phyloP scores from a whole-genome alignment of 306 rosid genomes.

The Castanea mollissima region DNA sequence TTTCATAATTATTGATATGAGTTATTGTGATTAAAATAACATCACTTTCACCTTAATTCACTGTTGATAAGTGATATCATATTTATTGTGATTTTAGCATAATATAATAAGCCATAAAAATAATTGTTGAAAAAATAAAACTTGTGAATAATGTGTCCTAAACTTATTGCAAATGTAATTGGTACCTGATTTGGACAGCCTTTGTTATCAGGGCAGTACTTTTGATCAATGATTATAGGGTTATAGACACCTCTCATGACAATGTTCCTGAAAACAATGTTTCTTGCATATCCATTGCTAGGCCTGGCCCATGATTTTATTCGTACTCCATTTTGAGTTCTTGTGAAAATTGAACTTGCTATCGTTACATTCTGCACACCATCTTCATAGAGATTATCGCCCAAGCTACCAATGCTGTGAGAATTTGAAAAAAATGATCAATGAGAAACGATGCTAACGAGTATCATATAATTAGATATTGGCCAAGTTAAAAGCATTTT shows the following conservation, averaged over 20 bases:
- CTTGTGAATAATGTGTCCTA: no score
- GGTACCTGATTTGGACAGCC: conserved; percentile 52
- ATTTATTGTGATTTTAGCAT: no score
- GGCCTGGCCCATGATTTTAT: conserved; percentile 72
- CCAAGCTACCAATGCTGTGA: conserved; percentile 57
- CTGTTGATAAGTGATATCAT: no score
- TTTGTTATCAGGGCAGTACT: conserved; percentile 51
- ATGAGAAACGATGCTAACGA: no score
- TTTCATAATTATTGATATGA: no score
- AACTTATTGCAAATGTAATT: no score
- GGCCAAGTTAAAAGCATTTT: no score
- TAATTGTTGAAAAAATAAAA: no score
- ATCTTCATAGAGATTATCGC: conserved; percentile 21
- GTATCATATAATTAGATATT: no score
- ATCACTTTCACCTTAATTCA: neutral
- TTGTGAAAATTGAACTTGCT: conserved; percentile 37
- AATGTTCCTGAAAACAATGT: conserved; percentile 45
- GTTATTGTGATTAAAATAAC: fast-evolving
- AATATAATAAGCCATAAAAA: no score
- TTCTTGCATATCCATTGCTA: conserved; percentile 41
- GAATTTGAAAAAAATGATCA: neutral
- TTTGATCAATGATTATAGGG: conserved; percentile 66
- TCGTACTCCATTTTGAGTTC: conserved; percentile 64
- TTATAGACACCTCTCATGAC: conserved; percentile 48
- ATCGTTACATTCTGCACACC: conserved; percentile 59